Evolutionary conservation across 495 filamentous ascomycete species (phyloP), one percentile per base, ranked within the genome.

Genomic region (Penicillium ochrochloron): DNA sequence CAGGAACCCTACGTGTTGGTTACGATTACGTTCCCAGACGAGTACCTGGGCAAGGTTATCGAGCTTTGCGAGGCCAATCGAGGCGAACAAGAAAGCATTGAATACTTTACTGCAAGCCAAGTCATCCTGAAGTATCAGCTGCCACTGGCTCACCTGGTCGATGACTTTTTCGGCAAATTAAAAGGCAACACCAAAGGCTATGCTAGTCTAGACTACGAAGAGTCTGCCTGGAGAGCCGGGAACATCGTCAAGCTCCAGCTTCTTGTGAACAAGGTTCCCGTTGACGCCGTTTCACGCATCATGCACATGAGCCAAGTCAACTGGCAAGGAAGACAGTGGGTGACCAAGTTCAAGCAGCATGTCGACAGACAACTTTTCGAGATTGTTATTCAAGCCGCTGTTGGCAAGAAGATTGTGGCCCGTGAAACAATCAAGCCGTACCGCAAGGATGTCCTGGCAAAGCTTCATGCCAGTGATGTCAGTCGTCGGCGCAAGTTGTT

Each of bases 321-420:
- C 11, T 82, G 90, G 27, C 78, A 95, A 14, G 95, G 93, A 23
- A 83, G 89, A 61, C 80, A 87, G 64, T 99, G 95, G 95, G 95
- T 98, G 12, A 88, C 84, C 21, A 98, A 97, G 77, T 98, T 99
- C 82, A 98, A 97, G 74, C 88, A 97, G 77, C 94, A 97, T 71
- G 95, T 99, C 3, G 90, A 96, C 62, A 82, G 95, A 34, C 96
- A 99, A 78, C 90, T 97, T 82, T 99, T 96, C 73, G 95, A 99
- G 76, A 87, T 99, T 7, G 78, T 98, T 62, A 99, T 99, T 65
- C 95, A 99, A 73, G 95, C 96, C 15, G 90, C 90, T 0, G 89
- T 89, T 1, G 96, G 95, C 3, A 89, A 86, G 61, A 86, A 89
- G 51, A 88, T 99, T 59, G 86, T 99, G 14, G 96, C 95, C 2